These are phyloP conservation scores for Acanthamoeba divionensis DNA, from an alignment of 208 protist genomes.

Conservation along the genomic window DNA sequence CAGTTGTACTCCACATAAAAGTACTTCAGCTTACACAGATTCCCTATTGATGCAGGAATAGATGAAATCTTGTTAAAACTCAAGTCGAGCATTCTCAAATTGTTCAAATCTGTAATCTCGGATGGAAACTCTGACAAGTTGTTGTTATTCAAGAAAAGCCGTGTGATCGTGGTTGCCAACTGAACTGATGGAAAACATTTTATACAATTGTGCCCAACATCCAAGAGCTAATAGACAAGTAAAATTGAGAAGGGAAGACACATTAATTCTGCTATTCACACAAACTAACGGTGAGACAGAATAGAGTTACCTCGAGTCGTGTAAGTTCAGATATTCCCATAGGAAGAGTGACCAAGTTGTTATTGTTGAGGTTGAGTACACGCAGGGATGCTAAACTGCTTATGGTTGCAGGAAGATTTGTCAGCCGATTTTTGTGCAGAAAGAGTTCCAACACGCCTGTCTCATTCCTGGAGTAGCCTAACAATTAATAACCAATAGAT, in stretches of 20 bases:
- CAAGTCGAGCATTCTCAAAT: constrained; percentile 38
- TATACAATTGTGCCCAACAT: constrained; percentile 29
- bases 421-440: constrained; percentile 41
- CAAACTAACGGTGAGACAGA: too few relatives aligned
- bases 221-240: neutral
- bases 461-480: neutral
- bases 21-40: constrained; percentile 46
- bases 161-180: neutral
- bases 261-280: too few relatives aligned
- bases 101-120: neutral
- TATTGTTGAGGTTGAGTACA: neutral
- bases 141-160: constrained; percentile 49
- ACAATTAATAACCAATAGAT: too few relatives aligned
- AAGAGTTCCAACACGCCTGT: constrained; percentile 30
- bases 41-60: constrained; percentile 14
- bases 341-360: neutral
- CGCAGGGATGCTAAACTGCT: neutral
- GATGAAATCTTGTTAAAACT: constrained; percentile 4
- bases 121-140: constrained; percentile 32
- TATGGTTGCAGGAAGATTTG: constrained; percentile 10
- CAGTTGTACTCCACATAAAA: constrained; percentile 35
- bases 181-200: too few relatives aligned
- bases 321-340: neutral
- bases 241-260: too few relatives aligned
- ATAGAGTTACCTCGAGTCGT: too few relatives aligned